These are phyloP conservation scores for Microdochium bolleyi DNA, from an alignment of 2,329 filamentous ascomycete species.

Conservation along the genomic window DNA sequence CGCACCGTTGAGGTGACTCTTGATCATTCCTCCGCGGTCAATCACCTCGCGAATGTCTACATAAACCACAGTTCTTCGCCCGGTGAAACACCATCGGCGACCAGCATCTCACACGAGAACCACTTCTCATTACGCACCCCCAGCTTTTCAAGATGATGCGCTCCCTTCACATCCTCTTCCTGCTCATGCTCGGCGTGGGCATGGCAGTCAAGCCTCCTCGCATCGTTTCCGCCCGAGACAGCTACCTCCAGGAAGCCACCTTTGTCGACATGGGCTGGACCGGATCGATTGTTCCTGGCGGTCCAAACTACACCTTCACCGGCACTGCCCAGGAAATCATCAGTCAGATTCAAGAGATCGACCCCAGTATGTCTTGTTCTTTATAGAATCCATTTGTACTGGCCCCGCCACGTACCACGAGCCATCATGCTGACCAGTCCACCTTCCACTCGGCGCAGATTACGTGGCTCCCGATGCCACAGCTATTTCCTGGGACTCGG, in stretches of 20 bases:
- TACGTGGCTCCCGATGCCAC: no score
- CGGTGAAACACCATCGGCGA: background rate
- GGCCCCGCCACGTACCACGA: no score
- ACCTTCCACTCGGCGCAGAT: no score
- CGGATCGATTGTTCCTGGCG: background rate
- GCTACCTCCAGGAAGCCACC: background rate
- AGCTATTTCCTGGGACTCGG: no score
- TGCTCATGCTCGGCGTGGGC: background rate
- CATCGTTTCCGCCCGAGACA: background rate
- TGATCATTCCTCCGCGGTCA: no score
- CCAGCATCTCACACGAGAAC: background rate
- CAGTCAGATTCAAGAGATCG: background rate
- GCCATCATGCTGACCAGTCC: no score
- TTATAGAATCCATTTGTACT: no score
- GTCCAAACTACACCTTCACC: background rate
- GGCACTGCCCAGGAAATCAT: background rate
- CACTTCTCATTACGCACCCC: background rate
- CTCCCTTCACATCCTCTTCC: background rate
- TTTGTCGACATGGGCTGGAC: background rate
- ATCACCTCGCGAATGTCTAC: no score
- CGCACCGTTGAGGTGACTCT: no score
- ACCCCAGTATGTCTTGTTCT: background rate
- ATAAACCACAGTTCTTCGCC: no score
- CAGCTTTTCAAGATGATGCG: background rate
- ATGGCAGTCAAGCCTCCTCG: background rate